A percentile compares a stretch with the other conserved stretches of the same genome.
These are phyloP conservation scores for Roridomyces roridus DNA, from an alignment of 768 basidiomycete genomes.

Conservation along the genomic window DNA sequence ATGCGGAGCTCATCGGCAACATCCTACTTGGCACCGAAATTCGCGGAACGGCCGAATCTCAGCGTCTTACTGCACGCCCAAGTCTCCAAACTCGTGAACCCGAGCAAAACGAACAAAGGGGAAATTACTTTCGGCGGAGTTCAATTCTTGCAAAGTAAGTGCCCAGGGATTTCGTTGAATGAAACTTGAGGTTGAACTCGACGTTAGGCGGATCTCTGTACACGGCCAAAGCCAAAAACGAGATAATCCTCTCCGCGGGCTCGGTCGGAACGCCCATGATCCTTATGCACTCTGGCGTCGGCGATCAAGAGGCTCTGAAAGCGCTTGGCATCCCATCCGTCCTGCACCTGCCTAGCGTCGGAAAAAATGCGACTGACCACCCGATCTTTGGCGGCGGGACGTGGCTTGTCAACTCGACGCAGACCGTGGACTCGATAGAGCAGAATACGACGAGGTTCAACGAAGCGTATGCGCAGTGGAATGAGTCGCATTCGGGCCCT, in stretches of 20 bases:
- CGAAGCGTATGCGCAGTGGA: too few relatives aligned
- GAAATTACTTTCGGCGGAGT: not conserved
- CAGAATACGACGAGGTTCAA: too few relatives aligned
- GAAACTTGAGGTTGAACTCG: too few relatives aligned
- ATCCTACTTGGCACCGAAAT: not conserved
- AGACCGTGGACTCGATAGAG: too few relatives aligned
- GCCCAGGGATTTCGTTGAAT: not conserved
- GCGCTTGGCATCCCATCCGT: too few relatives aligned
- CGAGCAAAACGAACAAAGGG: too few relatives aligned
- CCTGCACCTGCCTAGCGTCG: not conserved
- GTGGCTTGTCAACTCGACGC: too few relatives aligned
- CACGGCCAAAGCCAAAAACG: not conserved
- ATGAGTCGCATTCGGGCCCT: too few relatives aligned
- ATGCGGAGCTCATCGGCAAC: not conserved
- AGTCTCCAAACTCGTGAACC: not conserved
- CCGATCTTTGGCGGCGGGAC: not conserved
- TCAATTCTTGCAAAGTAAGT: not conserved
- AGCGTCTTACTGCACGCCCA: not conserved
- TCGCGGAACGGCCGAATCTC: not conserved
- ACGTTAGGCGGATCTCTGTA: not conserved
- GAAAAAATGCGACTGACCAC: not conserved
- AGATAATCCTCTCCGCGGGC: not conserved
- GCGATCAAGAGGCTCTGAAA: too few relatives aligned
- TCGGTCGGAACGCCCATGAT: not conserved
- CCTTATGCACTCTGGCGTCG: too few relatives aligned